Conservation (phyloP, 2,329 filamentous ascomycete species). For the Scleromitrula shiraiana region DNA sequence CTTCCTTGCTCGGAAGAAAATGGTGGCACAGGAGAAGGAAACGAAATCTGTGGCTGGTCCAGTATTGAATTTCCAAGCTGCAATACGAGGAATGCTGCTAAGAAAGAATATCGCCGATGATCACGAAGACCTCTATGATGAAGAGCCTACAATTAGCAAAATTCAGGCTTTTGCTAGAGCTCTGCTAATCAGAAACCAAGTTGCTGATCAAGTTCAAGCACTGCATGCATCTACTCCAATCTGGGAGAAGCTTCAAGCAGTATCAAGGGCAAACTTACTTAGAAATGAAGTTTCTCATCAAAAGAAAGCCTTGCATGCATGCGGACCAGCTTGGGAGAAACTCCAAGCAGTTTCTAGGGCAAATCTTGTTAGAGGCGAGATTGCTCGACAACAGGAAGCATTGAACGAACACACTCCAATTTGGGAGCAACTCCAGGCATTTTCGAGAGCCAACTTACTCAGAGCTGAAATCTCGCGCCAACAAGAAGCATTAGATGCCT, state of each 20-base stretch:
- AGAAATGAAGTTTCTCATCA: slow-evolving; percentile 38
- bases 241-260: slow-evolving; percentile 41
- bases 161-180: slow-evolving; percentile 60
- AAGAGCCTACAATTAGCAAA: slow-evolving; percentile 42
- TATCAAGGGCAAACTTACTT: slow-evolving; percentile 37
- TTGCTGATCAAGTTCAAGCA: slow-evolving; percentile 42
- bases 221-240: slow-evolving; percentile 42
- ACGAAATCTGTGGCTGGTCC: slow-evolving; percentile 43
- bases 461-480: slow-evolving; percentile 46
- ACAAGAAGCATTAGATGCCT: slow-evolving; percentile 42
- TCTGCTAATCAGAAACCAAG: slow-evolving; percentile 47
- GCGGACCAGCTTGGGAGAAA: slow-evolving; percentile 42
- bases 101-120: slow-evolving; percentile 47
- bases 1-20: slow-evolving; percentile 52
- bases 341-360: slow-evolving; percentile 46
- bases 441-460: slow-evolving; percentile 51
- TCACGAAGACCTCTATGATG: slow-evolving; percentile 42
- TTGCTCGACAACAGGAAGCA: slow-evolving; percentile 42
- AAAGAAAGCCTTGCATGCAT: slow-evolving; percentile 45
- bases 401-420: slow-evolving; percentile 41
- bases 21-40: slow-evolving; percentile 48
- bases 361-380: slow-evolving; percentile 47
- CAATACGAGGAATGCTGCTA: slow-evolving; percentile 35
- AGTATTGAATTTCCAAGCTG: slow-evolving; percentile 40
- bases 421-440: slow-evolving; percentile 41